Base-by-base conservation (phyloP, 805 yeast genomes). In the Saccharomycopsis capsularis region DNA sequence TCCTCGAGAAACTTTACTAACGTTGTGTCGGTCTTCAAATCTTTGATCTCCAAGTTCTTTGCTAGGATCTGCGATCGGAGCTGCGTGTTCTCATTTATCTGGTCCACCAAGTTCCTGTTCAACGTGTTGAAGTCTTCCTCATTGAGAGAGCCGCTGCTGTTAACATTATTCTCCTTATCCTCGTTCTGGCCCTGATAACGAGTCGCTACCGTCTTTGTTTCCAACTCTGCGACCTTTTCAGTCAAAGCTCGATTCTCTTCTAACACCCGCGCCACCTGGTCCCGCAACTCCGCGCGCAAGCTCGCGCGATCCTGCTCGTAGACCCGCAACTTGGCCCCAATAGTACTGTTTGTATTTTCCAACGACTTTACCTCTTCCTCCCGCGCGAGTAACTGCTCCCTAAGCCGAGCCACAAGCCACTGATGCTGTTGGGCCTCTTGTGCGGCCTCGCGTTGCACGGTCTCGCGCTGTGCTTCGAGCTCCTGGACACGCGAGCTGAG, bases 1-100 rank as follows among this genome's bases (percentile, higher is more conserved):
- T 77, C 82, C 55, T 73, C 76, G 30, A 82, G 63, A 7, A 82
- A 58, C 56, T 78, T 83, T 4, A 64, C 61, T 23, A 75, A 71
- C 4, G 63, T 62, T 42, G 67, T 66, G 39, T 66, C 63, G 38
- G 60, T 60, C 44, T 62, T 56, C 32, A 65, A 49, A 5, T 59
- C 54, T 4, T 62, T 59, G 3, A 67, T 50, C 34, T 60, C 58
- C 11, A 59, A 57, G 27, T 63, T 58, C 55, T 63, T 56, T 11
- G 57, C 55, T 9, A 53, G 53, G 13, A 60, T 36, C 15, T 56
- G 44, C 32, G 53, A 44, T 32, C 56, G 61, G 27, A 65, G 43
- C 2, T 45, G 39, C 6, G 11, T 35, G 27, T 21, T 46, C 16
- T 40, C 37, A 25, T 29, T 40, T 21, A 15, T 24, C 29, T 25